A percentile compares a stretch with the other conserved stretches of the same genome.
Conservation (phyloP, 2,329 filamentous ascomycete genomes). For the Chaetomium sp. region DNA sequence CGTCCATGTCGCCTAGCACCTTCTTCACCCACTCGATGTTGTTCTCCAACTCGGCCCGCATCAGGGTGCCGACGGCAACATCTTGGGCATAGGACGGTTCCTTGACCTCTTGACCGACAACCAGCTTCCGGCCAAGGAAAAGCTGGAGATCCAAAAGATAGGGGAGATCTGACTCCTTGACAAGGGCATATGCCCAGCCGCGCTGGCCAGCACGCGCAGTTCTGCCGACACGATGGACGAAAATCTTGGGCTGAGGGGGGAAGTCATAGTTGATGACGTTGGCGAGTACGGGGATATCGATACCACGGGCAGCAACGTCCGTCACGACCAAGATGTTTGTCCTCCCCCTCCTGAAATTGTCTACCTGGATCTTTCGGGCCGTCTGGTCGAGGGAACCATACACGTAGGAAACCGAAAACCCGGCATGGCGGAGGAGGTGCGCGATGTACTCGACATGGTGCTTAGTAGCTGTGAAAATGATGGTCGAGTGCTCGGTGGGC, state of each 20-base stretch:
- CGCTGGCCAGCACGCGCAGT: conserved; percentile 88
- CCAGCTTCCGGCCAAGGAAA: conserved; percentile 78
- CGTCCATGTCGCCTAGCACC: conserved; percentile 65
- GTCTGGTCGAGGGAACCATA: conserved; percentile 94
- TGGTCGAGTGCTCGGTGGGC: conserved; percentile 85
- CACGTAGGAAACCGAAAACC: conserved; percentile 86
- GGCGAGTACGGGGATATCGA: conserved; percentile 91
- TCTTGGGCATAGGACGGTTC: conserved; percentile 70
- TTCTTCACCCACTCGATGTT: conserved; percentile 80
- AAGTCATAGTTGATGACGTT: conserved; percentile 99
- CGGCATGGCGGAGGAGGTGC: conserved; percentile 68
- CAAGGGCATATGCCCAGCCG: conserved; percentile 92
- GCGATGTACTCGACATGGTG: conserved; percentile 95
- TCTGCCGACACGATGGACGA: conserved; percentile 90
- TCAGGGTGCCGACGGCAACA: conserved; percentile 72
- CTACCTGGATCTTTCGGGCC: conserved; percentile 84
- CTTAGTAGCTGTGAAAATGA: conserved; percentile 90
- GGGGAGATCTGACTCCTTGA: conserved; percentile 79
- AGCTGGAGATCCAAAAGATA: conserved; percentile 92
- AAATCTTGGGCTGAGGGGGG: conserved; percentile 91
- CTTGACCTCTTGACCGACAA: conserved; percentile 62
- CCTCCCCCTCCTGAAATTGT: conserved; percentile 77
- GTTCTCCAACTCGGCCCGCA: conserved; percentile 65
- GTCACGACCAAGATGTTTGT: conserved; percentile 93
- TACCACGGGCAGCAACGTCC: conserved; percentile 92